These are phyloP conservation scores for Ustilago bromivora DNA, from an alignment of 1,284 basidiomycete species.

Conservation along the genomic window DNA sequence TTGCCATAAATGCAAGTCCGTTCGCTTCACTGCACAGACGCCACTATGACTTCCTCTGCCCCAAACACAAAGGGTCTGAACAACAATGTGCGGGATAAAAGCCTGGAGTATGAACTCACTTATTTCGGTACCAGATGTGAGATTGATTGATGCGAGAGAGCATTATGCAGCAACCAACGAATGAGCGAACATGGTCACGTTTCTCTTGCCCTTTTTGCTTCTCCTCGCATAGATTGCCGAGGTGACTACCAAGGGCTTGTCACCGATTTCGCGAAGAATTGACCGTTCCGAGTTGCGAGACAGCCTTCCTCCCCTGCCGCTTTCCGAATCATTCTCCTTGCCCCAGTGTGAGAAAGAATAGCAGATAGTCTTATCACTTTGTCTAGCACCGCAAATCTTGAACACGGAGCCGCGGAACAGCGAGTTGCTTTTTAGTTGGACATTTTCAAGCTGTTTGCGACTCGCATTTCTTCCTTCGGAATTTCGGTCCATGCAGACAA, in stretches of 20 bases:
- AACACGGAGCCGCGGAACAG: neutral
- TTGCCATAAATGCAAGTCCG: neutral
- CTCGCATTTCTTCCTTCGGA: neutral
- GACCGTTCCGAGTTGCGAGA: constrained; percentile 7
- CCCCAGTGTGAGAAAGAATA: neutral
- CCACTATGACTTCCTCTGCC: neutral
- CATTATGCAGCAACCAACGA: neutral
- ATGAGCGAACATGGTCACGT: constrained; percentile 4
- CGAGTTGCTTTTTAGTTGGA: neutral
- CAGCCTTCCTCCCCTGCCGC: neutral
- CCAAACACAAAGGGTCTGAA: neutral
- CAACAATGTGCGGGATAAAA: neutral
- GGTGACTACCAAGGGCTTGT: constrained; percentile 12
- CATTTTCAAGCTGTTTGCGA: neutral
- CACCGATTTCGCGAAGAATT: neutral
- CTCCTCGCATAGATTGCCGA: constrained; percentile 15
- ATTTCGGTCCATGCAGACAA: neutral
- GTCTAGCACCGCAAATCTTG: neutral
- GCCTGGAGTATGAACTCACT: neutral
- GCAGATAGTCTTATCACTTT: too few species aligned
- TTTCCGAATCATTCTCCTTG: neutral
- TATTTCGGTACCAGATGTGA: constrained; percentile 4
- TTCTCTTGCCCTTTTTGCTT: neutral
- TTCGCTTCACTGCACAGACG: neutral
- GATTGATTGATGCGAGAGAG: neutral